Percentiles rank a stretch among this genome's conserved stretches.
These are phyloP conservation scores for Beauveria brongniartii DNA, from an alignment of 2,329 filamentous ascomycete species.

Conservation along the genomic window DNA sequence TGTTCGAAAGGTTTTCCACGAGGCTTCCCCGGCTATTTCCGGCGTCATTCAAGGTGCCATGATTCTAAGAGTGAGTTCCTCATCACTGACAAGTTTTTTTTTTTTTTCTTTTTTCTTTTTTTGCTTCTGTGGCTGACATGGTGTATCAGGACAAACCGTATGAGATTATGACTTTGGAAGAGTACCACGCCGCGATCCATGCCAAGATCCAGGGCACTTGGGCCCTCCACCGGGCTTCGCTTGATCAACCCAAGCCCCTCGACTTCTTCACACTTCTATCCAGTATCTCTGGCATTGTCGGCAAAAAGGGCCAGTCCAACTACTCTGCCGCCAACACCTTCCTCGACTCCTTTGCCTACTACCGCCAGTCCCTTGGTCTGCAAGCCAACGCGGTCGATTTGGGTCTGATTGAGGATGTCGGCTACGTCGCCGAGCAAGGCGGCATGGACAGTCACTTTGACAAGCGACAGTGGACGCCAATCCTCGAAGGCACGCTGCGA, in stretches of 20 bases:
- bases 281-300: constrained; percentile 25
- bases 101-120: too few species aligned
- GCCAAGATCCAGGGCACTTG: constrained; percentile 26
- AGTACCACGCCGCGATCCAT: constrained; percentile 18
- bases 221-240: constrained; percentile 22
- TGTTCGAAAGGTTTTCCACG: constrained; percentile 15
- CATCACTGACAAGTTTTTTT: background rate
- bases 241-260: constrained; percentile 10
- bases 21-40: constrained; percentile 19
- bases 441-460: constrained; percentile 10
- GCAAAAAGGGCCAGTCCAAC: constrained; percentile 26
- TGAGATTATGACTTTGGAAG: constrained; percentile 23
- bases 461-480: constrained; percentile 14
- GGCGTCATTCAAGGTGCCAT: constrained; percentile 31
- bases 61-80: constrained; percentile 17
- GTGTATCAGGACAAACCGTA: constrained; percentile 1
- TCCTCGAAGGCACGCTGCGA: constrained; percentile 23
- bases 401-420: constrained; percentile 26
- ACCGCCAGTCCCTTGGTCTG: constrained; percentile 19
- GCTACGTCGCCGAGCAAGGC: constrained; percentile 21
- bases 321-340: constrained; percentile 35
- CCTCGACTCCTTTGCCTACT: constrained; percentile 27
- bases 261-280: constrained; percentile 28
- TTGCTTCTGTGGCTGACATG: background rate
- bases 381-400: constrained; percentile 26